Evolutionary conservation across 495 filamentous ascomycete species (phyloP), one percentile per base, ranked within the genome.

Genomic region (Aspergillus funiculosus): DNA sequence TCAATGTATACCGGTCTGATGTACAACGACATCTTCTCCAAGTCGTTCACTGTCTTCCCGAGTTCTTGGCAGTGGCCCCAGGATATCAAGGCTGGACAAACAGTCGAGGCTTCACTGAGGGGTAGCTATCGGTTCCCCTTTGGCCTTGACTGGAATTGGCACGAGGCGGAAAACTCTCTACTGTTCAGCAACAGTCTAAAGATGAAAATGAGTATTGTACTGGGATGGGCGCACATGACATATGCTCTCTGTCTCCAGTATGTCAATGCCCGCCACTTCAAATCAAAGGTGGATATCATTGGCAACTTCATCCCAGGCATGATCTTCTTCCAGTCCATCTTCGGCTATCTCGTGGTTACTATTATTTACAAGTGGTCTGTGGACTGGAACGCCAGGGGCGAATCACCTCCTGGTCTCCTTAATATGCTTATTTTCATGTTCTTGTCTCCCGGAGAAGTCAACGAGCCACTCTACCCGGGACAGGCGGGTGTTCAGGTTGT

Each of bases 341-440:
- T 99, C 51, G 92, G 92, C 37, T 99, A 99, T 55, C 80, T 99
- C 11, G 90, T 92, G 38, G 73, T 95, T 59, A 82, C 83, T 56
- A 94, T 99, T 55, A 67, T 97, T 61, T 96, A 94, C 73, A 99
- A 99, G 67, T 99, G 92, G 92, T 81, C 78, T 14, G 75, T 95
- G 28, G 83, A 97, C 62, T 98, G 92, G 92, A 63, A 70, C 48
- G 82, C 73, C 17, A 78, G 62, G n/a, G 65, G 58, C n/a, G 46
- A 59, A 19, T 69, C 75, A 21, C 87, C 94, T 2, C 92, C 92
- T 0, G 85, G 88, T 54, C 72, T 99, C 19, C 69, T 99, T 46
- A 99, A 99, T 76, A 95, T 96, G 89, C 75, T 99, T 53, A 99
- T 99, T 60, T 94, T 95, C 77, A 99, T 99, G 92, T 97, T 99